phyloP scores from a whole-genome alignment of 1,284 basidiomycete genomes.

The Pseudozyma thailandica region DNA sequence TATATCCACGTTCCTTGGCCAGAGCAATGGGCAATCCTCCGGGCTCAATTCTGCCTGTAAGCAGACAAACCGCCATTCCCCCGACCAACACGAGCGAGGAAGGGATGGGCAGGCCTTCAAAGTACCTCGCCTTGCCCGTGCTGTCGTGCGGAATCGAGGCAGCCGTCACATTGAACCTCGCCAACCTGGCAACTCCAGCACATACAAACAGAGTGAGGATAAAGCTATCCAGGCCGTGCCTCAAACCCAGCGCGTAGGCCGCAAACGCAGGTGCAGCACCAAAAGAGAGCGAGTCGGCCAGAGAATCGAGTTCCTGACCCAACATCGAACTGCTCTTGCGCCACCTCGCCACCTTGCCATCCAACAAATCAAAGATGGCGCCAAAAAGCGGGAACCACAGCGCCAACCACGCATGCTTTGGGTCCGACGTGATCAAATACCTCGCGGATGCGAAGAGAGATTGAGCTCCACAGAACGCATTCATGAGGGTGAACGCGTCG shows the following conservation, averaged over 20 bases:
- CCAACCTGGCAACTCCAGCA: conserved; percentile 92
- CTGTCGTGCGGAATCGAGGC: conserved; percentile 90
- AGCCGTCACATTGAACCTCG: conserved; percentile 97
- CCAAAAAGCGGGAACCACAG: conserved; percentile 89
- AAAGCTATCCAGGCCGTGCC: conserved; percentile 87
- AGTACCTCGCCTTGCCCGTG: conserved; percentile 89
- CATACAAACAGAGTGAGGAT: conserved; percentile 91
- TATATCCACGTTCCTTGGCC: conserved; percentile 39
- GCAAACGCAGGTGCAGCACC: conserved; percentile 94
- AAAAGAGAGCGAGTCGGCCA: conserved; percentile 98
- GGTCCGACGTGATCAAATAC: conserved; percentile 84
- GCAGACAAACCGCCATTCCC: conserved; percentile 83
- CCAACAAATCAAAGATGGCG: conserved; percentile 97
- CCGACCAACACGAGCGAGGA: conserved; percentile 85
- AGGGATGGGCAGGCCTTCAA: conserved; percentile 97
- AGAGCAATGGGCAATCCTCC: conserved; percentile 50
- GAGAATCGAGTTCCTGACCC: conserved; percentile 96
- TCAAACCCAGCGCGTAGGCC: conserved; percentile 89
- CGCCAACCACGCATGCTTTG: conserved; percentile 74
- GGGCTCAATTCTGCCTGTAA: conserved; percentile 72
- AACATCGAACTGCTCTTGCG: conserved; percentile 92
- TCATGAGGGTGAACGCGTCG: conserved; percentile 99
- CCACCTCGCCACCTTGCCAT: conserved; percentile 98
- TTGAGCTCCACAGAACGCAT: conserved; percentile 96
- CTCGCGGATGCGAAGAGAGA: conserved; percentile 92